Base-by-base conservation (phyloP, 1,284 basidiomycete genomes). In the Pseudozyma hubeiensis region DNA sequence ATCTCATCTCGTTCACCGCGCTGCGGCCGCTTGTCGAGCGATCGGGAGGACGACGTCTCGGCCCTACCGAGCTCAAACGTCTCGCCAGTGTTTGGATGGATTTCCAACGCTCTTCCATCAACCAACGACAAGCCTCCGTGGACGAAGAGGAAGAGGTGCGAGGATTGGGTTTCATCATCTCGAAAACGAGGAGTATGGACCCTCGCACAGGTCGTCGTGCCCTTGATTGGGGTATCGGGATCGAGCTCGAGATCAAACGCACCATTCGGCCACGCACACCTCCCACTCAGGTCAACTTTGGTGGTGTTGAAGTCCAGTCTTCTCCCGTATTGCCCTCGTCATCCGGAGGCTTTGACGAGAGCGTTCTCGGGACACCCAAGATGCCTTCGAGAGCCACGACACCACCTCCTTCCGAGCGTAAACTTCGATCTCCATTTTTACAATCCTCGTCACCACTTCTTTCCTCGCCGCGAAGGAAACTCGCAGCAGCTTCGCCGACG, bases 21-120 rank as follows among this genome's bases (percentile, higher is more conserved):
- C 68, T 83, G 14, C 72, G 76, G 0, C 80, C 80, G 5, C 67
- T 80, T 39, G 80, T 83, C 10, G 81, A 83, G 58, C 64, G 76
- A 3, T 68, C 79, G 0, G 68, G 70, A 7, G 79, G 79, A 13
- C 73, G 80, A 7, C 53, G 70, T 1, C 51, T 83, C 0, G 67
- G 68, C 1, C 68, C 67, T 0, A 62, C 62, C 6, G 79, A 82
- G 29, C 65, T 83, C 17, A 47, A 59, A 7, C 70, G 77, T 2
- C 54, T 83, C 7, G 75, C 77, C 0, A 76, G 68, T 46, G 47
- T 83, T 9, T 83, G 81, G 81, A 31, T 63, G 31, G 63, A 67
- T 40, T 75, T 72, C 61, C 64, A 64, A 16, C 37, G 52, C 44
- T 34, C 47, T 11, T 29, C 45, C 43, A 4, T 4, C n/a, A 13